Base-by-base conservation (phyloP, 768 basidiomycete species). In the Boletus patriciae region DNA sequence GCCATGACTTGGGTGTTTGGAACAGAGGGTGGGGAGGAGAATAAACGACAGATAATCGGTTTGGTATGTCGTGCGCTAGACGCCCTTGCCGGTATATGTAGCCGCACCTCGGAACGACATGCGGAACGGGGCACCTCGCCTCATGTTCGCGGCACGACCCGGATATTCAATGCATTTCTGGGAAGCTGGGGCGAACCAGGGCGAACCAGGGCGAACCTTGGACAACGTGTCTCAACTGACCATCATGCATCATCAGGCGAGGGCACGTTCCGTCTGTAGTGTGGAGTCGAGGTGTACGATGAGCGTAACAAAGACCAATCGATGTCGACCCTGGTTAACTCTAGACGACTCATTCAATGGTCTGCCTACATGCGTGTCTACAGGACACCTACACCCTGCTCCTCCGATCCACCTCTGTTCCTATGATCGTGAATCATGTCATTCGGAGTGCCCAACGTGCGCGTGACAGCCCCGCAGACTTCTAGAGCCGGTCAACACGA, bases 111-210 rank as follows among this genome's bases (percentile, higher is more conserved):
- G 57, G 56, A 55, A 42, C 18, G 50, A 60, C 71, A 73, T 64
- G 71, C 50, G 65, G 67, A 40, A 54, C 54, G 31, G 61, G 68
- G 50, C 60, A 62, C 50, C 23, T 52, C 55, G 67, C 71, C 71
- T 73, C 71, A 44, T 74, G 71, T 64, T 53, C 38, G 48, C 52
- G 59, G 65, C 65, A 50, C 50, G 61, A 49, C 27, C 52, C 58
- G 55, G 51, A 58, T 31, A 33, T 38, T 38, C 25, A 25, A 25
- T 34, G 46, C 45, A 25, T 27, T 41, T 53, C 42, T 48, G 62
- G 46, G 2, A 46, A n/a, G 52, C 42, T 68, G 31, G 47, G 38
- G 59, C 52, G 46, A 29, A 29, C 27, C 27, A 27, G 7, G 27
- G 27, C 27, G 27, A 27, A 27, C 27, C n/a, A 25, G 25, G 25